Percentiles rank a stretch among this genome's conserved stretches.
Evolutionary conservation across 2,329 filamentous ascomycete genomes (phyloP).

Genomic region (Xylariaceae sp.): DNA sequence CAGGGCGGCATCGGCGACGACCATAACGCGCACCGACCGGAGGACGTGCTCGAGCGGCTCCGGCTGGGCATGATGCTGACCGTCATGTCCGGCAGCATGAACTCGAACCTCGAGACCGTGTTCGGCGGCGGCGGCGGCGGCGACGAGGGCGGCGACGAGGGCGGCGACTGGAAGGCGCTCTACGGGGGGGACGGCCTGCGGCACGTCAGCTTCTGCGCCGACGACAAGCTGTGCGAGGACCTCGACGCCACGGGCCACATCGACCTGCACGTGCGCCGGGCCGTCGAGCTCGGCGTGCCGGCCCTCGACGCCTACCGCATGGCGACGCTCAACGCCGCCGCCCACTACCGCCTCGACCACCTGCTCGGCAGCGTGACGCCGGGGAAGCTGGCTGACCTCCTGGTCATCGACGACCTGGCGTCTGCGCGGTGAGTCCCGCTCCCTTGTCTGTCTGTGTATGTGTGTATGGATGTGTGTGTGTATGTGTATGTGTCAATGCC

Average conservation of each 20-base stretch:
- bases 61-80: constrained; percentile 18
- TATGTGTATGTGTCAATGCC: no score
- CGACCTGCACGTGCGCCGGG: constrained; percentile 12
- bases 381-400: constrained; percentile 12
- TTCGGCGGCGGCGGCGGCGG: no score
- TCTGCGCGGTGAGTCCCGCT: constrained; percentile 6
- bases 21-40: constrained; percentile 14
- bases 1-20: constrained; percentile 15
- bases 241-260: constrained; percentile 13
- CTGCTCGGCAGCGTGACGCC: constrained; percentile 15
- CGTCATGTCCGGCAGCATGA: constrained; percentile 18
- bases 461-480: no score
- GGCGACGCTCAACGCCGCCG: constrained; percentile 14
- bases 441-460: background rate
- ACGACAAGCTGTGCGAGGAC: constrained; percentile 16
- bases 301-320: constrained; percentile 12
- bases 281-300: constrained; percentile 11
- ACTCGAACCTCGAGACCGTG: constrained; percentile 14
- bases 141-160: no score
- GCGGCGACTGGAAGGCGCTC: no score
- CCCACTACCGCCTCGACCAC: constrained; percentile 15
- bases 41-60: constrained; percentile 14
- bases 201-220: constrained; percentile 15
- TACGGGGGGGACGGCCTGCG: constrained; percentile 12
- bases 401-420: constrained; percentile 11